Evolutionary conservation across 2,329 filamentous ascomycete species (phyloP).

Genomic region (Dactylonectria estremocensis): DNA sequence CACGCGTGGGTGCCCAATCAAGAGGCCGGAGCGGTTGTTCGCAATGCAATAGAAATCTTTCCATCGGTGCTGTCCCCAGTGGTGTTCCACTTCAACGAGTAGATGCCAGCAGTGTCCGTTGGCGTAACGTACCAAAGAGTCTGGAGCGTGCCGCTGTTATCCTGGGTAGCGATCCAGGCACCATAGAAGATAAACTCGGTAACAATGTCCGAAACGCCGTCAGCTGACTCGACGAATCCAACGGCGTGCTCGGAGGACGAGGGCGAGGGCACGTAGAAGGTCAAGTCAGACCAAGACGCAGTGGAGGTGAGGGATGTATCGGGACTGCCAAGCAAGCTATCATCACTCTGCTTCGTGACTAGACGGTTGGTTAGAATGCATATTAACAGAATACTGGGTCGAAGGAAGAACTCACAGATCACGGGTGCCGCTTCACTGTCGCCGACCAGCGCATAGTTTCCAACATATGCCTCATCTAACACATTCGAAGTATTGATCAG

Average conservation of each 20-base stretch:
- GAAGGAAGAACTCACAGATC: slow-evolving; percentile 3
- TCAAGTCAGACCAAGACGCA: slow-evolving; percentile 12
- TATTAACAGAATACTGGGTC: not conserved
- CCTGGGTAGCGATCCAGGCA: slow-evolving; percentile 13
- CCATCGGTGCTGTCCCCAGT: slow-evolving; percentile 10
- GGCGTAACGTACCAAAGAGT: slow-evolving; percentile 17
- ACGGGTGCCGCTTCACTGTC: slow-evolving; percentile 13
- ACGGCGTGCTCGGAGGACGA: slow-evolving; percentile 11
- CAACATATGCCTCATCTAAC: slow-evolving; percentile 12
- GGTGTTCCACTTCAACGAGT: slow-evolving; percentile 22
- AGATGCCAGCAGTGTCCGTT: slow-evolving; percentile 8
- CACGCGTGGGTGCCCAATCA: no score
- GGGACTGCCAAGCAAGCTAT: slow-evolving; percentile 7
- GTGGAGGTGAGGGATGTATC: slow-evolving; percentile 3
- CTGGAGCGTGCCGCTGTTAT: slow-evolving; percentile 6
- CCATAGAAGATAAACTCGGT: slow-evolving; percentile 17
- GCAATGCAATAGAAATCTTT: slow-evolving; percentile 9
- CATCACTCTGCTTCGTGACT: slow-evolving; percentile 12
- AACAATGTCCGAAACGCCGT: not conserved
- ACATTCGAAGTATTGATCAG: not conserved
- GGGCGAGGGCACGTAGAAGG: slow-evolving; percentile 16
- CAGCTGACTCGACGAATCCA: slow-evolving; percentile 1
- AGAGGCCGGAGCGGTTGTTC: slow-evolving; percentile 8
- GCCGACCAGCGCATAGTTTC: slow-evolving; percentile 1
- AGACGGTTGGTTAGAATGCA: not conserved